A percentile compares a stretch with the other conserved stretches of the same genome.
Evolutionary conservation across 2,329 filamentous ascomycete species (phyloP).

Genomic region (Pseudogymnoascus sp.): DNA sequence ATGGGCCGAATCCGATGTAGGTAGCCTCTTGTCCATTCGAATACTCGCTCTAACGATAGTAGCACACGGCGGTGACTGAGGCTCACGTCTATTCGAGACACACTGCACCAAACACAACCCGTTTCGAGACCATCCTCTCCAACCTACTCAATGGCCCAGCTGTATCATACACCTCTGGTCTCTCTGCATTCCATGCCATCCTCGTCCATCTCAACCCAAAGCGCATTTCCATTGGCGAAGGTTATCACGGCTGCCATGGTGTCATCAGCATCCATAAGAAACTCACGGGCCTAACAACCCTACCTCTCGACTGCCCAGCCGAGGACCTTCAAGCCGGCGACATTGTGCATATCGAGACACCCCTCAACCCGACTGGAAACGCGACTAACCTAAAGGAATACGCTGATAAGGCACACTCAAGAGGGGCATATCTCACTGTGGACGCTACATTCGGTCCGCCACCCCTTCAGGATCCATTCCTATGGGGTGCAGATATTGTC

Average conservation of each 20-base stretch:
- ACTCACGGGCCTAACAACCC: conserved; percentile 63
- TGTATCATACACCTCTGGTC: conserved; percentile 74
- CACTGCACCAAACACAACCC: conserved; percentile 68
- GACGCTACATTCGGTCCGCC: conserved; percentile 93
- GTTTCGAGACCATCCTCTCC: conserved; percentile 75
- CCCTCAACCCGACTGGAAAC: conserved; percentile 81
- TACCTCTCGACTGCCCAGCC: conserved; percentile 61
- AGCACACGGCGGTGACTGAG: conserved; percentile 31
- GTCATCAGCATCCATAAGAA: conserved; percentile 67
- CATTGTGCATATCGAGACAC: conserved; percentile 85
- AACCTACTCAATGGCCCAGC: conserved; percentile 60
- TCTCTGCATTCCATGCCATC: conserved; percentile 81
- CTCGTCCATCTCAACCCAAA: conserved; percentile 77
- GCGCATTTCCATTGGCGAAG: conserved; percentile 70
- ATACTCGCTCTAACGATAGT: not conserved
- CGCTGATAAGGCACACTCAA: conserved; percentile 60
- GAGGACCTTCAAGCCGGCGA: conserved; percentile 67
- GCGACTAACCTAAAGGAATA: conserved; percentile 66
- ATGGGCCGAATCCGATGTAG: conserved; percentile 48
- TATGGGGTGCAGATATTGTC: conserved; percentile 70
- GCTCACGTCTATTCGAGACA: conserved; percentile 78
- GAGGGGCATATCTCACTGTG: conserved; percentile 70
- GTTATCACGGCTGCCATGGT: conserved; percentile 91
- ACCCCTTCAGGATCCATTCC: conserved; percentile 77
- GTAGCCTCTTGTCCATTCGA: conserved; percentile 18